These are phyloP conservation scores for Copromyces sp. DNA, from an alignment of 495 filamentous ascomycete genomes.

Conservation along the genomic window DNA sequence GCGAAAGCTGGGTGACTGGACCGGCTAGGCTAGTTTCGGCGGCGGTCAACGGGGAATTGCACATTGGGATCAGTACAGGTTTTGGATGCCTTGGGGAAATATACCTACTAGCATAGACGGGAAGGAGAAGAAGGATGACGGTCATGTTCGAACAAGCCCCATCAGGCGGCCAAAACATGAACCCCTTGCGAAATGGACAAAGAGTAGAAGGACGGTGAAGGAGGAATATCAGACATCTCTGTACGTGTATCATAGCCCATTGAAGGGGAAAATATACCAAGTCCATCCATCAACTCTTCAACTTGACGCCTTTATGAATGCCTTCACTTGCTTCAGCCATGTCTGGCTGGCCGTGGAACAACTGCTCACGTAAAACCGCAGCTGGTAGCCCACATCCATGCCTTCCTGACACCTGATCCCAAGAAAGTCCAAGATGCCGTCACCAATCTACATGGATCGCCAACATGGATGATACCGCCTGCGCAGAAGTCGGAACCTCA, in stretches of 20 bases:
- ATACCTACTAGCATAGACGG: not conserved
- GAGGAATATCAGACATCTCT: not conserved
- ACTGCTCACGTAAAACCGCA: not conserved
- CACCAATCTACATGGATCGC: not conserved
- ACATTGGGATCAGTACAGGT: not conserved
- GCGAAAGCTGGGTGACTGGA: not conserved
- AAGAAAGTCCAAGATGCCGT: not conserved
- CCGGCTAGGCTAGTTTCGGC: not conserved
- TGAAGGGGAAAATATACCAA: not conserved
- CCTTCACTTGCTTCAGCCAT: not conserved
- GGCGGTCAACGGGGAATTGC: not conserved
- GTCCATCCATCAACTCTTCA: not conserved
- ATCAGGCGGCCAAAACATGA: not conserved
- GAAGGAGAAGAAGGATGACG: too few species aligned
- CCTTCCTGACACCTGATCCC: not conserved
- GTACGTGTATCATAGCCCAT: not conserved
- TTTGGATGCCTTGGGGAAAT: not conserved
- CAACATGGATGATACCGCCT: not conserved
- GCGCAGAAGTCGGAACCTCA: not conserved
- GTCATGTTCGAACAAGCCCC: too few species aligned
- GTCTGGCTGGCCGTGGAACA: not conserved
- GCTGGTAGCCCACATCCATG: not conserved
- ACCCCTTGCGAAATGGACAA: not conserved
- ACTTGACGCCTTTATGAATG: not conserved
- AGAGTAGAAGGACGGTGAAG: not conserved